Base-by-base conservation (phyloP, 129 eudicot species). In the Tanacetum coccineum region DNA sequence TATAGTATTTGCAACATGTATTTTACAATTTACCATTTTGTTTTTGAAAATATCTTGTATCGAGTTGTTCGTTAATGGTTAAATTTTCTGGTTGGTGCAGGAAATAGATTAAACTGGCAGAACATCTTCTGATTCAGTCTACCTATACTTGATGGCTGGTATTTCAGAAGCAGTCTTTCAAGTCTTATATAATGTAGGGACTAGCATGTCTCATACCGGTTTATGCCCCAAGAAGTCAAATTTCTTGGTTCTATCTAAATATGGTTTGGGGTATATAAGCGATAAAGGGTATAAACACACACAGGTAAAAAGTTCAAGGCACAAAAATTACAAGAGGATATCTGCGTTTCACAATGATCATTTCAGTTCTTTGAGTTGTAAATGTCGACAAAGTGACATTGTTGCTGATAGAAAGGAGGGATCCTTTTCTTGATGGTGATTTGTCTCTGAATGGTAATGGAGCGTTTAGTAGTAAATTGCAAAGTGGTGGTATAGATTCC, bases 121-220 rank as follows among this genome's bases (percentile, higher is more conserved):
- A 30, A 6, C 46, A 67, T 75, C 21, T 14, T 17, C 26, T 40
- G 61, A 51, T 52, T 64, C 64, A 15, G 19, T 17, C 9, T 32
- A 30, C 17, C 1, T 65, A 44, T 32, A 64, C 62, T 68, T 70
- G 32, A 87, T 90, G 95, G 89, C 81, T 76, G 45, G 76, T 64
- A 66, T 79, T 70, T 50, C 87, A 42, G 87, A 82, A 72, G 84
- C 81, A 69, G 73, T 73, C 40, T 64, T 73, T 66, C 88, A 78
- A 59, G 68, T 84, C 62, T 55, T 76, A 30, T 74, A 87, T 13
- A 71, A 70, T 64, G 59, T 83, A 55, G 68, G 76, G 15, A 74
- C 81, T 61, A 55, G 39, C 39, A 30, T 30, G 39, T 30, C 39
- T 30, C 56, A 40, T 18, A 25, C 42, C 13, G 39, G 76, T 36